Evolutionary conservation across 306 rosid species (phyloP).

Genomic region (Cicer bijugum): DNA sequence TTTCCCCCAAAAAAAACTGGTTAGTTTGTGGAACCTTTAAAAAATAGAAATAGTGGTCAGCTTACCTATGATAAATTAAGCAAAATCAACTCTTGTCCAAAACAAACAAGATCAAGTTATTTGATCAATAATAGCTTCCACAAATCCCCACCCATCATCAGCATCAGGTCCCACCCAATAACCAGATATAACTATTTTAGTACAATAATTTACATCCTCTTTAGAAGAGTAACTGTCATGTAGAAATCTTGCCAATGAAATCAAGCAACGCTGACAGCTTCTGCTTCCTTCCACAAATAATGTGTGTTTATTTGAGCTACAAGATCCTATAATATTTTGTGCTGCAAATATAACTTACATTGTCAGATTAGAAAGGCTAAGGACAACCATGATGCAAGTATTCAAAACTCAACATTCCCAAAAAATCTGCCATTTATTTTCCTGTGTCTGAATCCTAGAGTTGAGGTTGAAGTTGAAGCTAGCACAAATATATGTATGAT

Average conservation of each 20-base stretch:
- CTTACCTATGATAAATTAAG: constrained; percentile 11
- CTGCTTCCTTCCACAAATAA: constrained; percentile 44
- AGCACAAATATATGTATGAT: constrained; percentile 20
- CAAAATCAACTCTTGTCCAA: constrained; percentile 42
- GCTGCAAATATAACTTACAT: constrained; percentile 64
- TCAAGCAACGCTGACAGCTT: constrained; percentile 41
- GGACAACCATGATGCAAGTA: constrained; percentile 27
- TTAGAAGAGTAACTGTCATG: constrained; percentile 44
- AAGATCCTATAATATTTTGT: constrained; percentile 45
- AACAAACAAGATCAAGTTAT: constrained; percentile 47
- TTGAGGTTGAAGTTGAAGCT: constrained; percentile 25
- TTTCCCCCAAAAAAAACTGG: neutral
- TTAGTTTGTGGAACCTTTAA: constrained; percentile 30
- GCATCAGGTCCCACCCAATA: constrained; percentile 94
- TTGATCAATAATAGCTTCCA: constrained; percentile 72
- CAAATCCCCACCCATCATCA: constrained; percentile 92
- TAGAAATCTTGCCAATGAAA: constrained; percentile 45
- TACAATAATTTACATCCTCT: constrained; percentile 51
- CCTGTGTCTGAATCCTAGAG: neutral
- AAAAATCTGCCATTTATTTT: constrained; percentile 20
- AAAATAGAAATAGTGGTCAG: constrained; percentile 3
- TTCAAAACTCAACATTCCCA: constrained; percentile 32
- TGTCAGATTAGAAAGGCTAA: constrained; percentile 36
- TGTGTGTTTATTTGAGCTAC: constrained; percentile 43
- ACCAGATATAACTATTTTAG: constrained; percentile 63